Base-by-base conservation (phyloP, 805 yeast species). In the Schizosaccharomyces lindneri region DNA sequence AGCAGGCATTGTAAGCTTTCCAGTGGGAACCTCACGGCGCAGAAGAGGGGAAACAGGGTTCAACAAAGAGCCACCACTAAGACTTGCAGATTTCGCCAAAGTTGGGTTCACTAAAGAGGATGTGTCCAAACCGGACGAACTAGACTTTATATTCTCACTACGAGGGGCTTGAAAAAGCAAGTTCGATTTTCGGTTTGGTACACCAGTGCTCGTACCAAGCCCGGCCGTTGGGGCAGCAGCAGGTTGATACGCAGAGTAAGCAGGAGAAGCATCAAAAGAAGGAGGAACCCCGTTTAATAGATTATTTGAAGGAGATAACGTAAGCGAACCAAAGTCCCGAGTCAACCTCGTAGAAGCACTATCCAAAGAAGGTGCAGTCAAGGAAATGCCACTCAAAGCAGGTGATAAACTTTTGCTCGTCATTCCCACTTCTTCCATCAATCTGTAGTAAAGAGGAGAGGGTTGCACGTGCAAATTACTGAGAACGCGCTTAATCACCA, bases 371-470 rank as follows among this genome's bases (percentile, higher is more conserved):
- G 51, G 27, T 11, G 51, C 21, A 24, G 51, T 9, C 21, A 24
- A 7, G n/a, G 51, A 46, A 46, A 46, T 46, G n/a, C 51, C 51
- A 46, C 51, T 46, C 24, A 46, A 46, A n/a, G 51, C 21, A 24
- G 51, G 51, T 1, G 51, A 46, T n/a, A 46, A 19, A 46, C 51
- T 46, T 29, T 51, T 51, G 13, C 36, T 24, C 2, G 36, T 51
- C 36, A 51, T 21, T 19, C 57, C 57, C 7, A 51, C 57, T 51
- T 51, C 57, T 51, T 51, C 57, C 57, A 51, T 51, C n/a, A 51
- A 29, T 9, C 57, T 21, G 15, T 29, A 29, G 21, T 51, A 51
- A 51, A 24, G 19, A 24, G 39, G 46, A 15, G 43, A 9, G 6
- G 39, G 39, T 21, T 57, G 60, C 17, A 43, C 43, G 17, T 19